Percentiles rank a stretch among this genome's conserved stretches.
Conservation (phyloP, 768 basidiomycete genomes). For the Naganishia friedmannii region DNA sequence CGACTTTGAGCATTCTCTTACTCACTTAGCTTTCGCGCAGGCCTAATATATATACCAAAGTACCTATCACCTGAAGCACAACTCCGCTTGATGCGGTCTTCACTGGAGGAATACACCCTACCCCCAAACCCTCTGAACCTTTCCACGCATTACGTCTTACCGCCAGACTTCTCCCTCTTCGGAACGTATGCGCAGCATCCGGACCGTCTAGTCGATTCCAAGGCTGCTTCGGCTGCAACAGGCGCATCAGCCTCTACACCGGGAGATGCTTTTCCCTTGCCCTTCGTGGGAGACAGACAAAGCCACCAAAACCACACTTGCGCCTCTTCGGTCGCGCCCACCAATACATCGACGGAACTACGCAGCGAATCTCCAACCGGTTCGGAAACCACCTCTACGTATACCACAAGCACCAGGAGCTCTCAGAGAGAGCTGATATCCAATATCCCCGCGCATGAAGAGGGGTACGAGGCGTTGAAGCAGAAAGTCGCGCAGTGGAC, state of each 20-base stretch:
- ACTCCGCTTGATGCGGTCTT: slow-evolving; percentile 66
- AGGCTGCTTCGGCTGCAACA: slow-evolving; percentile 14
- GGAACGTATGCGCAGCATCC: slow-evolving; percentile 53
- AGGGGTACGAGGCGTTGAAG: slow-evolving; percentile 60
- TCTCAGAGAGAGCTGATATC: slow-evolving; percentile 59
- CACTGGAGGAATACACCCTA: slow-evolving; percentile 70
- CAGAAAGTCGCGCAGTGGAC: slow-evolving; percentile 63
- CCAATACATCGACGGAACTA: not conserved
- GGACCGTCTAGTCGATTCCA: slow-evolving; percentile 36
- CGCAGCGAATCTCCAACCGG: not conserved
- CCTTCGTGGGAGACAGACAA: not conserved
- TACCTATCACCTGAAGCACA: slow-evolving; percentile 67
- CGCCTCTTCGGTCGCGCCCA: not conserved
- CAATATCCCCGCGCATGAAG: slow-evolving; percentile 66
- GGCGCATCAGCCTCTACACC: not conserved
- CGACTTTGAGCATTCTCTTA: not conserved
- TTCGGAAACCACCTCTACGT: not conserved
- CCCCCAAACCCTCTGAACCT: slow-evolving; percentile 85
- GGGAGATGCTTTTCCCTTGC: not conserved
- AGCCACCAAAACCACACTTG: not conserved
- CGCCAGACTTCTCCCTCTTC: slow-evolving; percentile 71
- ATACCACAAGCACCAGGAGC: slow-evolving; percentile 52
- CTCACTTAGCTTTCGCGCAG: slow-evolving; percentile 53
- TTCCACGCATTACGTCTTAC: slow-evolving; percentile 78
- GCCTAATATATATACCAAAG: slow-evolving; percentile 76